Conservation (phyloP, 805 yeast species). For the Candida orba region DNA sequence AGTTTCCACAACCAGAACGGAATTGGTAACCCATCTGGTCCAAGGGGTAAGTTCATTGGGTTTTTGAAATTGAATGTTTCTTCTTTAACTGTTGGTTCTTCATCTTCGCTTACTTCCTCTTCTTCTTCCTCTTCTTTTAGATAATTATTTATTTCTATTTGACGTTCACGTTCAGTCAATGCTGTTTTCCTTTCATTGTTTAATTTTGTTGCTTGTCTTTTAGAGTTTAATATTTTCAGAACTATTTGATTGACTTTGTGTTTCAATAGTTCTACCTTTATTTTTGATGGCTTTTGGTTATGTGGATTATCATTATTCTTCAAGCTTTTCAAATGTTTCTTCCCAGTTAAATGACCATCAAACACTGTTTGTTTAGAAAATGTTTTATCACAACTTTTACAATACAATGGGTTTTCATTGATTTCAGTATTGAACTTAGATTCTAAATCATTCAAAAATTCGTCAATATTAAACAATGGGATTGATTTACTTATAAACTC, state of each 20-base stretch:
- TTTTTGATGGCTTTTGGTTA: slow-evolving; percentile 7
- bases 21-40: slow-evolving; percentile 85
- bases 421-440: slow-evolving; percentile 10
- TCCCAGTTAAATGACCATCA: slow-evolving; percentile 63
- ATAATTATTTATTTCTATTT: slow-evolving; percentile 22
- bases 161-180: slow-evolving; percentile 51
- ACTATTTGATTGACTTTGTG: slow-evolving; percentile 24
- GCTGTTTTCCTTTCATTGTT: slow-evolving; percentile 61
- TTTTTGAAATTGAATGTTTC: slow-evolving; percentile 21
- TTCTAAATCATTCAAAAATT: slow-evolving; percentile 15
- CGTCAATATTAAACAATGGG: slow-evolving; percentile 40
- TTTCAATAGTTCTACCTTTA: slow-evolving; percentile 31
- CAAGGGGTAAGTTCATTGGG: slow-evolving; percentile 64
- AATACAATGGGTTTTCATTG: slow-evolving; percentile 34
- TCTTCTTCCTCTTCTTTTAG: slow-evolving; percentile 16
- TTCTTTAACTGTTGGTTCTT: slow-evolving; percentile 25
- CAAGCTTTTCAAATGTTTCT: slow-evolving; percentile 58
- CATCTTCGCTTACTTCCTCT: slow-evolving; percentile 12
- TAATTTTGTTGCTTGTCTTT: slow-evolving; percentile 42
- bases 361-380: slow-evolving; percentile 64
- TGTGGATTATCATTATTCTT: slow-evolving; percentile 9
- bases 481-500: slow-evolving; percentile 39
- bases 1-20: slow-evolving; percentile 91
- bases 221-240: slow-evolving; percentile 18
- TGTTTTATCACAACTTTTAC: slow-evolving; percentile 54